Evolutionary conservation across 176 grass and related monocot genomes (phyloP), one percentile per base, ranked within the genome.

Genomic region (Olyra latifolia): DNA sequence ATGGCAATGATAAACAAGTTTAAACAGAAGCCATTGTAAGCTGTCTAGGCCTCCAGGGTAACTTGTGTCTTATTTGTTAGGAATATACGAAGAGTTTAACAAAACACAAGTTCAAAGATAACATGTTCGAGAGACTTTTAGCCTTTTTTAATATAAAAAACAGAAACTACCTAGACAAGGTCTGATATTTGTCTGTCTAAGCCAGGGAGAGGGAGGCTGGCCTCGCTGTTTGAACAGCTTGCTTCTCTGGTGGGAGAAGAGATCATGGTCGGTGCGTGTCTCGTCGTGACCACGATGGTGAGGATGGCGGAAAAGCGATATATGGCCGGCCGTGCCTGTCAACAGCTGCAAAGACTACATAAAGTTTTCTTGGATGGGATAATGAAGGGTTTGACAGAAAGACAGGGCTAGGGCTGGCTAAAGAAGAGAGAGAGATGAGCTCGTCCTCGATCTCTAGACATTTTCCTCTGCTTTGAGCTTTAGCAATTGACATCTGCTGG

Each of bases 201-300:
- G 28, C 25, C n/a, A 45, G 7, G 45, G 16, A 16, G 16, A 16
- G 2, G 59, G 19, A 64, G 28, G 75, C 20, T 23, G 3, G 19
- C 22, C 2, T 24, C 58, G 43, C 2, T 53, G 79, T 30, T 52
- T 19, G 8, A 35, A 35, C 0, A 35, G n/a, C 6, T 85, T 48
- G 29, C 68, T 48, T 81, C 77, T 85, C 71, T 27, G 53, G 38
- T 70, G 48, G 87, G 87, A 52, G 66, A 89, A 50, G 87, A 77
- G 72, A 82, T 67, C 78, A 72, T 82, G 83, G 83, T 32, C 83
- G 83, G 83, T 42, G 78, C 58, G 22, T 28, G 87, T 83, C 75
- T 62, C 69, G 80, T 59, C 49, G 19, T 30, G 76, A 16, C 73
- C 73, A 78, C 30, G 35, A 61, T 23, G 15, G 35, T 6, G 63